Conservation (phyloP, 2,329 filamentous ascomycete genomes). For the Xylariaceae sp. region DNA sequence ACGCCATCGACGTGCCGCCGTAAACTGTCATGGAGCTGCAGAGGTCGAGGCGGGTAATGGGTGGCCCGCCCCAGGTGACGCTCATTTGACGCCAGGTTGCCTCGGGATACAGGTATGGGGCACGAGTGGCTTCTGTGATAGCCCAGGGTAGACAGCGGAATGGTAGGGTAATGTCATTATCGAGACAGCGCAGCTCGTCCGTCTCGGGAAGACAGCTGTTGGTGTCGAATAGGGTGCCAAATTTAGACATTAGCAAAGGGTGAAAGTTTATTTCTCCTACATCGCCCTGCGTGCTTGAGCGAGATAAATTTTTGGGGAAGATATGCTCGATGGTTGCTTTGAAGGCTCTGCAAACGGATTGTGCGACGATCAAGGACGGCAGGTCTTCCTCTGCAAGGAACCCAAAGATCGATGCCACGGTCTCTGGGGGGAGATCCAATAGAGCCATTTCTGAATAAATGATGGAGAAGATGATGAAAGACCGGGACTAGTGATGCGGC, state of each 20-base stretch:
- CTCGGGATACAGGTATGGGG: slow-evolving; percentile 7
- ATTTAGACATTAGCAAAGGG: slow-evolving; percentile 1
- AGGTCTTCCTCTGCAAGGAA: slow-evolving; percentile 10
- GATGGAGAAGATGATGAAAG: too few relatives aligned
- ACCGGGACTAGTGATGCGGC: too few relatives aligned
- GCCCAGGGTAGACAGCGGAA: slow-evolving; percentile 11
- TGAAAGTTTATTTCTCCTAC: not conserved
- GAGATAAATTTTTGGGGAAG: not conserved
- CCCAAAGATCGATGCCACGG: slow-evolving; percentile 8
- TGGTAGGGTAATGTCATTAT: not conserved
- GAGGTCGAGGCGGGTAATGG: slow-evolving; percentile 6
- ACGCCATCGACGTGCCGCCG: slow-evolving; percentile 1
- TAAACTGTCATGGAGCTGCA: not conserved
- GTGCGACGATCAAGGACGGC: slow-evolving; percentile 8
- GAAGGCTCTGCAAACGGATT: slow-evolving; percentile 12
- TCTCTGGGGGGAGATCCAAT: slow-evolving; percentile 9
- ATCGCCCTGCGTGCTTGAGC: not conserved
- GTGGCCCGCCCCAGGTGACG: slow-evolving; percentile 4
- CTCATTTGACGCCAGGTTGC: slow-evolving; percentile 13
- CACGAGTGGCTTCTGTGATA: not conserved
- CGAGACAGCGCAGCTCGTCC: too few relatives aligned
- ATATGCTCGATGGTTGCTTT: slow-evolving; percentile 4
- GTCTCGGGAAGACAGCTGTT: not conserved
- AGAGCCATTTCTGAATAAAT: slow-evolving; percentile 8
- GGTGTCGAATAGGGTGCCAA: not conserved